phyloP scores from a whole-genome alignment of 305 asterid species.

The Fraxinus paxiana region DNA sequence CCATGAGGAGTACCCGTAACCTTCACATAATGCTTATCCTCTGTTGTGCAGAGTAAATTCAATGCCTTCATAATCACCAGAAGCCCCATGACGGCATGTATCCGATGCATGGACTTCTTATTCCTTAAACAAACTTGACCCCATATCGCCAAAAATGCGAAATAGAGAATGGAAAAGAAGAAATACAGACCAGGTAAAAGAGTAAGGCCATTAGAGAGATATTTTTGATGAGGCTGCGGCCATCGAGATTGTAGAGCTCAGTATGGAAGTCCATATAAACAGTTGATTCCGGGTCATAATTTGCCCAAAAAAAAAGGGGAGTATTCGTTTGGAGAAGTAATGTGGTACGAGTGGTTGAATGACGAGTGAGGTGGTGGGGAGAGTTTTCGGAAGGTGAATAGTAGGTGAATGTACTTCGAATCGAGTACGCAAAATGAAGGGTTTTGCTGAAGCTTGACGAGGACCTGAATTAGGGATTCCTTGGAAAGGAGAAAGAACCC shows the following conservation, averaged over 20 bases:
- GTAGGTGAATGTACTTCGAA: slow-evolving; percentile 46
- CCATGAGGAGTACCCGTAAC: slow-evolving; percentile 94
- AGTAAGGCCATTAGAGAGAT: slow-evolving; percentile 69
- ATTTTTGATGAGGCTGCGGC: slow-evolving; percentile 56
- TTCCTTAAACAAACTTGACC: slow-evolving; percentile 43
- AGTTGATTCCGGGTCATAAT: slow-evolving; percentile 70
- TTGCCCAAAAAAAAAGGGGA: slow-evolving; percentile 69
- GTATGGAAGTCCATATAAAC: slow-evolving; percentile 78
- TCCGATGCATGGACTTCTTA: slow-evolving; percentile 69
- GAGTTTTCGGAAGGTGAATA: slow-evolving; percentile 75
- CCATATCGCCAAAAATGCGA: slow-evolving; percentile 65
- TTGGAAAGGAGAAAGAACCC: slow-evolving; percentile 77
- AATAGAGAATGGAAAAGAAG: slow-evolving; percentile 56
- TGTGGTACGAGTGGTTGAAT: slow-evolving; percentile 54
- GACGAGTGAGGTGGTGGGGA: slow-evolving; percentile 82
- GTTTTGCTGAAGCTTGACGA: slow-evolving; percentile 63
- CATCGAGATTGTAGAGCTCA: slow-evolving; percentile 74
- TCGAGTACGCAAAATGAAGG: slow-evolving; percentile 75
- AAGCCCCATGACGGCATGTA: slow-evolving; percentile 72
- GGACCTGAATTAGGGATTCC: slow-evolving; percentile 73
- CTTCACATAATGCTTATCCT: slow-evolving; percentile 93
- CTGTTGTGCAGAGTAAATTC: slow-evolving; percentile 79
- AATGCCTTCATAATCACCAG: slow-evolving; percentile 76
- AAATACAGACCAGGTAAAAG: slow-evolving; percentile 70
- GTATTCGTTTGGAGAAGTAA: slow-evolving; percentile 73